Percentiles rank a stretch among this genome's conserved stretches.
phyloP scores from a whole-genome alignment of 1,139 yeast species.

The Yamadazyma diospyri region DNA sequence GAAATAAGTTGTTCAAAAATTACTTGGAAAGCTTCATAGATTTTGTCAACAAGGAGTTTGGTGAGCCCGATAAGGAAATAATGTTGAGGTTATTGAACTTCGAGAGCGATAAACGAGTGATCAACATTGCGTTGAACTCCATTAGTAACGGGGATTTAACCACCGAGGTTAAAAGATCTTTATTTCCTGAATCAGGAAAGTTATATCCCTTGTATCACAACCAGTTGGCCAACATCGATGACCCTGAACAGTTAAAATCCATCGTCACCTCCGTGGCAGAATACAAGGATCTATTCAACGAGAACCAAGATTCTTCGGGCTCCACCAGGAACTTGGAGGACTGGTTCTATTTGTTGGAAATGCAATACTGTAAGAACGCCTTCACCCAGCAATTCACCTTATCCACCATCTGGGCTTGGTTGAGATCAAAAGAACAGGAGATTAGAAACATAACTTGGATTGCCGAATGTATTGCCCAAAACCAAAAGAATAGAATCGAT shows the following conservation, averaged over 20 bases:
- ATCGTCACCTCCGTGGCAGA: constrained; percentile 74
- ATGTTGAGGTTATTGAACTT: constrained; percentile 76
- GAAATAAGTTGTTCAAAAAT: constrained; percentile 89
- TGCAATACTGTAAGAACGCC: constrained; percentile 88
- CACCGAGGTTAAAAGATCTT: constrained; percentile 61
- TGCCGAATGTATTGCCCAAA: constrained; percentile 93
- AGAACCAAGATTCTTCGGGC: constrained; percentile 46
- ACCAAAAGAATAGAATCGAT: constrained; percentile 77
- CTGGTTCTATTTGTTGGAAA: constrained; percentile 87
- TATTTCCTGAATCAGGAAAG: constrained; percentile 79
- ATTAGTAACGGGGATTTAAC: constrained; percentile 72
- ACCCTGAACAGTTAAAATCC: constrained; percentile 75
- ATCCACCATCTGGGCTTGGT: constrained; percentile 94
- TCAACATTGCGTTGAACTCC: constrained; percentile 88
- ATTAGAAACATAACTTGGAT: constrained; percentile 97
- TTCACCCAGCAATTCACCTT: constrained; percentile 95
- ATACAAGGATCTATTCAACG: constrained; percentile 67
- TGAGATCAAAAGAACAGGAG: constrained; percentile 94
- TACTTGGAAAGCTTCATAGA: constrained; percentile 83
- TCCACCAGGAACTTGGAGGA: constrained; percentile 72
- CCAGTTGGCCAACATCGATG: constrained; percentile 73
- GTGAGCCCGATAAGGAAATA: constrained; percentile 75
- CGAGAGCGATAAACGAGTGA: constrained; percentile 94
- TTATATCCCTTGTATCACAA: constrained; percentile 74
- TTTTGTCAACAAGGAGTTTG: constrained; percentile 58